These are phyloP conservation scores for Teratosphaeria destructans DNA, from an alignment of 2,329 filamentous ascomycete species.

Conservation along the genomic window DNA sequence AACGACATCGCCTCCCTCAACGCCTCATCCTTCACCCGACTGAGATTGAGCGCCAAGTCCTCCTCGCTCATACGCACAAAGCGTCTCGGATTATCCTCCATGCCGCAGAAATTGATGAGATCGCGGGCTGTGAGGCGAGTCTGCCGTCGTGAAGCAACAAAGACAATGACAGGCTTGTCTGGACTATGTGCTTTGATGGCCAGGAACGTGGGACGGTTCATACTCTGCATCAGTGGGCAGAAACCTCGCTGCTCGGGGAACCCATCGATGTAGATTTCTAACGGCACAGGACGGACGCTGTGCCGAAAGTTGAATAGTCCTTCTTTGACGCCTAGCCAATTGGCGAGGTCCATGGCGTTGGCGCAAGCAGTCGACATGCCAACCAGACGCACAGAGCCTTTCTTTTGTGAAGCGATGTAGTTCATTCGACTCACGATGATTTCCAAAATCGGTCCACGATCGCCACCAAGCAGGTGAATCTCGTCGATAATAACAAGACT, in stretches of 20 bases:
- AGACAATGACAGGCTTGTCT: conserved; percentile 94
- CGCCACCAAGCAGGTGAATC: conserved; percentile 92
- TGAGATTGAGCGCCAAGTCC: conserved; percentile 77
- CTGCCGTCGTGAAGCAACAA: conserved; percentile 89
- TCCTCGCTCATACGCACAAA: conserved; percentile 94
- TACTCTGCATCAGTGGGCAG: conserved; percentile 95
- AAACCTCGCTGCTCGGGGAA: conserved; percentile 93
- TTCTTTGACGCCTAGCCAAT: conserved; percentile 95
- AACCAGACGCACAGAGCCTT: conserved; percentile 75
- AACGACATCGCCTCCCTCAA: conserved; percentile 91
- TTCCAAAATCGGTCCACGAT: conserved; percentile 92
- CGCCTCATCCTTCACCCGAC: conserved; percentile 84
- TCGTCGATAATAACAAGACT: conserved; percentile 97
- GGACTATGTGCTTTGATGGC: conserved; percentile 96
- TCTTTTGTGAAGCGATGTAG: conserved; percentile 91
- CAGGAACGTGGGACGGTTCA: conserved; percentile 94
- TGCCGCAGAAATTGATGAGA: conserved; percentile 91
- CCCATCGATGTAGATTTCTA: conserved; percentile 95
- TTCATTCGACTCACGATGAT: conserved; percentile 95
- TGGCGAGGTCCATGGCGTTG: conserved; percentile 85
- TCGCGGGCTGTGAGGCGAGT: conserved; percentile 92
- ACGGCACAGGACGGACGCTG: conserved; percentile 86
- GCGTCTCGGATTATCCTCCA: conserved; percentile 92
- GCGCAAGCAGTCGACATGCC: conserved; percentile 99
- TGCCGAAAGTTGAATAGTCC: conserved; percentile 94